Base-by-base conservation (phyloP, 108 stramenopile species). In the Schizochytrium sp. region DNA sequence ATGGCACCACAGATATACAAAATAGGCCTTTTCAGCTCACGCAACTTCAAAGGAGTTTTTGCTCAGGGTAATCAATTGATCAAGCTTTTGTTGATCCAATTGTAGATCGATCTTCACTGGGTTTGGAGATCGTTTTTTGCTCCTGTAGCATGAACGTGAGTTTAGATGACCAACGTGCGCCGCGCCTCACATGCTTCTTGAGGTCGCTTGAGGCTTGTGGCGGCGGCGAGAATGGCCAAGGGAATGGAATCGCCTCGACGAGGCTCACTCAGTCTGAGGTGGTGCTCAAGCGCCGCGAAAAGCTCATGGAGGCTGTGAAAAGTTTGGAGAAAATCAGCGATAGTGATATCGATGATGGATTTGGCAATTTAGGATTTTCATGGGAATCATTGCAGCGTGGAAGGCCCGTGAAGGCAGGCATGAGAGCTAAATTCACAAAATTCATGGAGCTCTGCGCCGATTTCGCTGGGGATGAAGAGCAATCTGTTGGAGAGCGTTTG, bases 381-480 rank as follows among this genome's bases (percentile, higher is more conserved):
- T 69, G 64, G 64, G 12, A 69, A 8, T 7, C 7, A 8, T 44
- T 69, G 42, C 64, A 69, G 64, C 64, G 64, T 44, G 64, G 64
- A 38, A 69, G 44, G 64, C 40, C 49, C 15, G 5, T 5, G 76
- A 8, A 49, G 5, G 28, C 76, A 7, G 76, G 28, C 10, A 83
- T 55, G 50, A 47, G 76, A n/a, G 28, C 49, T n/a, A 83, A 83
- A 40, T 49, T 83, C 15, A 55, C 76, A 5, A 49, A 55, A 83
- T 83, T 83, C 47, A 83, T 83, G 50, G 76, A 83, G 53, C 76
- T 83, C 2, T 83, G 76, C 76, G 76, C 76, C 2, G 47, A 40
- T 10, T 83, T 83, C 15, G 47, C 50, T 28, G 76, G 28, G 17
- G 76, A 83, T 40, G 76, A 55, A 10, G 76, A 83, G 47, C 76